Evolutionary conservation across 2,329 filamentous ascomycete genomes (phyloP), one percentile per base, ranked within the genome.

Genomic region (Colletotrichum sp.): DNA sequence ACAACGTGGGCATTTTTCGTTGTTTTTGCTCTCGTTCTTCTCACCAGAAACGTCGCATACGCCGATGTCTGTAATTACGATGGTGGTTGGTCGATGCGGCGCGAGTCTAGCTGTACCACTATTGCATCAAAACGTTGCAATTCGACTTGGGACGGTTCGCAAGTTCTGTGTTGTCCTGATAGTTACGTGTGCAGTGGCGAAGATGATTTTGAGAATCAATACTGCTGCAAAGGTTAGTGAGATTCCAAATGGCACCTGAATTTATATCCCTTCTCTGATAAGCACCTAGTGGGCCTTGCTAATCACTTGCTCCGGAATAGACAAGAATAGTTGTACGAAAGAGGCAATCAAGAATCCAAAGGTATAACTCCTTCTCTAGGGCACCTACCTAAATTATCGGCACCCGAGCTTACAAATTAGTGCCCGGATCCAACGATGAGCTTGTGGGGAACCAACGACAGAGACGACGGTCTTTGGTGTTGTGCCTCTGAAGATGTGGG

Each of bases 11-110:
- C 44, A 22, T 48, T 12, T 22, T 2, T 57, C 2, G 24, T 28
- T 28, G 13, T 28, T 57, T 57, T 57, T 26, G 52, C 52, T 2
- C 22, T 57, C 8, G 2, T 28, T 26, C 5, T 28, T 28, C 24
- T 57, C 24, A 0, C 24, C 26, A 0, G 4, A 57, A 28, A 26
- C 1, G 22, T 28, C 0, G 0, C 52, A 28, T 57, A 2, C 26
- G 52, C 52, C 3, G 52, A 26, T 0, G 24, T 0, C 1, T 57
- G 52, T 26, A 3, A 57, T 28, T 57, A 57, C 52, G 52, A 57
- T 10, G 52, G 52, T 18, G 55, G 55, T 10, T 59, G 55, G 55
- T 57, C 52, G 5, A 22, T 55, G 18, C 16, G 48, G n/a, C 10
- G 18, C 18, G 48, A 52, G 18, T 12, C 10, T 18, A 52, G 10